Evolutionary conservation across 1,284 basidiomycete species (phyloP), one percentile per base, ranked within the genome.

Genomic region (Ustilago curta): DNA sequence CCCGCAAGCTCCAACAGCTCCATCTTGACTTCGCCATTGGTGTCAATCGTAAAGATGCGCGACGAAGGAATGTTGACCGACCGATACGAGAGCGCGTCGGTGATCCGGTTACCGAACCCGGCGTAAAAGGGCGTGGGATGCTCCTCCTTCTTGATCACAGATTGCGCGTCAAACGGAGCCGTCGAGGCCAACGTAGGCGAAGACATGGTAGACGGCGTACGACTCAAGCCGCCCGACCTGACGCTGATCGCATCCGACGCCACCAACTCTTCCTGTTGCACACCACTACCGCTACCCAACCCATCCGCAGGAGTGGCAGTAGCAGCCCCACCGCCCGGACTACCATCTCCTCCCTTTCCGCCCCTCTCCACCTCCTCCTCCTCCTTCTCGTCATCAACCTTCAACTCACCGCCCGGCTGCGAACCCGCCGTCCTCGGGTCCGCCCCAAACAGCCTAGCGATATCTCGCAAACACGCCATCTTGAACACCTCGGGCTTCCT

Each of bases 401-500:
- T 62, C 12, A 58, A 8, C 43, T 71, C 56, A 16, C 56, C 64
- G 2, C 64, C 62, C 19, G 60, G 62, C 56, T 71, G 65, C 16
- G 37, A 18, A 3, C 49, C 47, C 6, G 70, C 62, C 23, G 54
- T 70, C 42, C 74, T 42, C 43, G 66, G 61, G 61, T 67, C 80
- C 25, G 90, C 89, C 8, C 93, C 93, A 83, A 98, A 99, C 8
- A 99, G 86, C 29, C 95, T 89, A 78, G 95, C 94, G 62, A 99
- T 97, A 86, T 99, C 97, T 40, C 95, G 89, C 73, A 99, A 87
- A 86, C 95, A 98, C 3, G 97, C 96, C 97, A 99, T 99, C 88
- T 99, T 99, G 89, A 99, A 99, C 31, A 99, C 90, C 84, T 99
- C 97, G 0, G 97, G 97, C 86, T 99, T 98, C 40, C 95, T 91